phyloP scores from a whole-genome alignment of 495 filamentous ascomycete species.

The Jackrogersella minutella region DNA sequence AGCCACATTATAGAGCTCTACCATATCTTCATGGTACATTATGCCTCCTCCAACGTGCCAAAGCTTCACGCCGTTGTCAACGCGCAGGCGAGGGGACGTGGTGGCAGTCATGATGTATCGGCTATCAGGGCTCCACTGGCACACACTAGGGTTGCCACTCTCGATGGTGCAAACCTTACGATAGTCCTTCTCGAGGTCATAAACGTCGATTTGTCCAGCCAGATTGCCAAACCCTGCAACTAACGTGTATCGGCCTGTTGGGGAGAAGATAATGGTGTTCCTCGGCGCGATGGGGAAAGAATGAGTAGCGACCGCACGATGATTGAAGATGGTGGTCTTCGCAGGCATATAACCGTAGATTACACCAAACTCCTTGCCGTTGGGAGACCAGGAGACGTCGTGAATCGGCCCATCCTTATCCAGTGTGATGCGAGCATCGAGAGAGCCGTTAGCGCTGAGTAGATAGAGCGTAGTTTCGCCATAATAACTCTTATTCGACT shows the following conservation, averaged over 20 bases:
- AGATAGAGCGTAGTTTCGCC: slow-evolving; percentile 98
- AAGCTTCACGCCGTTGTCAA: slow-evolving; percentile 94
- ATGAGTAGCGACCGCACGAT: slow-evolving; percentile 79
- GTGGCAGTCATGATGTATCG: slow-evolving; percentile 95
- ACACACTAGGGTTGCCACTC: slow-evolving; percentile 92
- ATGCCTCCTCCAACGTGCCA: slow-evolving; percentile 92
- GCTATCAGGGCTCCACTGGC: slow-evolving; percentile 95
- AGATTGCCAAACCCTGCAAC: slow-evolving; percentile 97
- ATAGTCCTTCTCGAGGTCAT: slow-evolving; percentile 92
- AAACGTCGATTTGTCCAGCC: slow-evolving; percentile 96
- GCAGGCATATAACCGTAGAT: slow-evolving; percentile 98
- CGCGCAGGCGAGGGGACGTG: slow-evolving; percentile 89
- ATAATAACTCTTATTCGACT: slow-evolving; percentile 97
- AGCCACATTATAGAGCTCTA: slow-evolving; percentile 89
- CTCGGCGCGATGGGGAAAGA: slow-evolving; percentile 84
- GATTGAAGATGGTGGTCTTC: slow-evolving; percentile 96
- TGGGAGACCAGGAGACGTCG: slow-evolving; percentile 97
- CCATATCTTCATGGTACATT: slow-evolving; percentile 94
- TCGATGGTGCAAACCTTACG: slow-evolving; percentile 91
- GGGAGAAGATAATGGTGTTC: slow-evolving; percentile 95
- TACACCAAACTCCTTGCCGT: slow-evolving; percentile 95
- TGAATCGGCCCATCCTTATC: slow-evolving; percentile 99
- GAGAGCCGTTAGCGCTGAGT: slow-evolving; percentile 87
- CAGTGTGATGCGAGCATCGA: slow-evolving; percentile 89
- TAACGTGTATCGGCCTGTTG: slow-evolving; percentile 88